phyloP scores from a whole-genome alignment of 495 filamentous ascomycete genomes.

The Penicillium argentinense region DNA sequence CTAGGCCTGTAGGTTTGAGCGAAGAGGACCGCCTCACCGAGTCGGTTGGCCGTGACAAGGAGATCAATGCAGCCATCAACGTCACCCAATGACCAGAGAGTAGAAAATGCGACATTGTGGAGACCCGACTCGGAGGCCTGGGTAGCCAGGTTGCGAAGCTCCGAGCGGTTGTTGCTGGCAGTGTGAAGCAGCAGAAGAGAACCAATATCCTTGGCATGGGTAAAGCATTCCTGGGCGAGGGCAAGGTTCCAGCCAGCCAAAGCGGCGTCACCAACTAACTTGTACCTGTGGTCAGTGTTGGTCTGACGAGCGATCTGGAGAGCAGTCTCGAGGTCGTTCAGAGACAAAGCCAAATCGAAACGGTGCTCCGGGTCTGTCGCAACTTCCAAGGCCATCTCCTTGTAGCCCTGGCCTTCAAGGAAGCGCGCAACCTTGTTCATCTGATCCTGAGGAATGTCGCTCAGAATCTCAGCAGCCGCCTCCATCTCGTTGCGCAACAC shows the following conservation, averaged over 20 bases:
- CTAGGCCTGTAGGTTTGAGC: constrained; percentile 93
- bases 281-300: constrained; percentile 96
- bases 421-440: constrained; percentile 98
- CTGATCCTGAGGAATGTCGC: constrained; percentile 80
- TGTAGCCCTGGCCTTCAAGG: constrained; percentile 95
- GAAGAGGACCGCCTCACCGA: constrained; percentile 85
- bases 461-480: constrained; percentile 78
- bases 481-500: constrained; percentile 96
- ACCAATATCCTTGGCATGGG: constrained; percentile 82
- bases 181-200: constrained; percentile 85
- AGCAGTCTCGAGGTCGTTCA: constrained; percentile 81
- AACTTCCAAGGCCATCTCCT: constrained; percentile 93
- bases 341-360: constrained; percentile 85
- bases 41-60: constrained; percentile 71
- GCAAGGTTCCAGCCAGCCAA: constrained; percentile 81
- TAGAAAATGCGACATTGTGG: constrained; percentile 90
- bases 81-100: constrained; percentile 85
- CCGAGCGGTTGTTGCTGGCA: constrained; percentile 71
- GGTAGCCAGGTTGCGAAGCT: constrained; percentile 65
- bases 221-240: constrained; percentile 91
- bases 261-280: constrained; percentile 90
- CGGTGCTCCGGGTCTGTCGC: constrained; percentile 95
- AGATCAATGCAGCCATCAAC: constrained; percentile 79
- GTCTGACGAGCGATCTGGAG: constrained; percentile 79
- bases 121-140: constrained; percentile 74